Percentiles rank a stretch among this genome's conserved stretches.
These are phyloP conservation scores for Sporothrix brunneoviolacea DNA, from an alignment of 2,329 filamentous ascomycete genomes.

Conservation along the genomic window DNA sequence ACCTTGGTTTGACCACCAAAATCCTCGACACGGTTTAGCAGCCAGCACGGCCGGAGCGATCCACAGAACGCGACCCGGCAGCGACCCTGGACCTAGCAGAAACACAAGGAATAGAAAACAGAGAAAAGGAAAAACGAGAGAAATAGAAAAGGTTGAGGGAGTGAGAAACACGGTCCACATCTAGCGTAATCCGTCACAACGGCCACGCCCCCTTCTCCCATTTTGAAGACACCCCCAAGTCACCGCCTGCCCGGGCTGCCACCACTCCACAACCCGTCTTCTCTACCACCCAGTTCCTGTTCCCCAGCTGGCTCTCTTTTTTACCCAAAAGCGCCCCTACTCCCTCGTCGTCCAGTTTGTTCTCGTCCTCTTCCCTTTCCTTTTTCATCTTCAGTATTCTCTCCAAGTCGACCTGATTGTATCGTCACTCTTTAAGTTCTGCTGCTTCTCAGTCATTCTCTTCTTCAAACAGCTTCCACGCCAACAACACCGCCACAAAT, in stretches of 20 bases:
- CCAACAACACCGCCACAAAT: not conserved
- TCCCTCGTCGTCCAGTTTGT: slow-evolving; percentile 8
- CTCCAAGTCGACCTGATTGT: not conserved
- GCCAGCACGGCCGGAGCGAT: slow-evolving; percentile 1
- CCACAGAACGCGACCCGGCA: slow-evolving; percentile 17
- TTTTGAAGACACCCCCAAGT: slow-evolving; percentile 8
- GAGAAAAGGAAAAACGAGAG: not conserved
- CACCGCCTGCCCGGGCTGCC: slow-evolving; percentile 16
- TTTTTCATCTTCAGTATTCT: slow-evolving; percentile 3
- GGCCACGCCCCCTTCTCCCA: slow-evolving; percentile 9
- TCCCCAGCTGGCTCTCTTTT: not conserved
- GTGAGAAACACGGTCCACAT: slow-evolving; percentile 10
- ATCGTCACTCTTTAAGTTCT: slow-evolving; percentile 17
- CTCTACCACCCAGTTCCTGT: slow-evolving; percentile 5
- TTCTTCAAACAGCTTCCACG: not conserved
- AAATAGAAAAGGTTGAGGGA: slow-evolving; percentile 3
- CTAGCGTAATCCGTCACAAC: slow-evolving; percentile 14
- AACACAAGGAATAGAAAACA: not conserved
- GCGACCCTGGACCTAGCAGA: slow-evolving; percentile 15
- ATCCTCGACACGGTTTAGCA: slow-evolving; percentile 3
- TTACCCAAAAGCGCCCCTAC: slow-evolving; percentile 13
- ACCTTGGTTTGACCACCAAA: slow-evolving; percentile 6
- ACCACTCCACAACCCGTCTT: slow-evolving; percentile 18
- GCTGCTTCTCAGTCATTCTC: slow-evolving; percentile 8
- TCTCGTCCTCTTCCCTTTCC: slow-evolving; percentile 3